A percentile compares a stretch with the other conserved stretches of the same genome.
These are phyloP conservation scores for Cronartium ribicola DNA, from an alignment of 1,284 basidiomycete genomes.

Conservation along the genomic window DNA sequence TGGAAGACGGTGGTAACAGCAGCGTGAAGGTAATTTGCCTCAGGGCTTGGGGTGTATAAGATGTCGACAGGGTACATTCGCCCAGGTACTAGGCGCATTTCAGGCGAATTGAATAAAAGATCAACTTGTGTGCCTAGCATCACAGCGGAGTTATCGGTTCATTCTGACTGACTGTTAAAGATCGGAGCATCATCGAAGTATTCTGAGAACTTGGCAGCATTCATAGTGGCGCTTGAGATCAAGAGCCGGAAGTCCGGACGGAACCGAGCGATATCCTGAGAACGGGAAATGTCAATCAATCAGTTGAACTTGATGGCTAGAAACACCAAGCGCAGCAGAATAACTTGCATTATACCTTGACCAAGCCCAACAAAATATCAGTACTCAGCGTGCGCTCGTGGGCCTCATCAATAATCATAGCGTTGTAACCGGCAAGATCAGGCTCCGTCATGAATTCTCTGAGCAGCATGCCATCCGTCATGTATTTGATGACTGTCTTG, in stretches of 20 bases:
- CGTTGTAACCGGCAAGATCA: constrained; percentile 84
- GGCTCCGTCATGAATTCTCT: constrained; percentile 94
- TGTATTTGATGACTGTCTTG: constrained; percentile 90
- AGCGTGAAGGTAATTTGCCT: constrained; percentile 96
- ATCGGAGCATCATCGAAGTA: constrained; percentile 93
- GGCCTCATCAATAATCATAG: constrained; percentile 91
- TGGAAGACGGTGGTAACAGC: constrained; percentile 98
- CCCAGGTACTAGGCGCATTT: constrained; percentile 68
- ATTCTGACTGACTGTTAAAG: constrained; percentile 67
- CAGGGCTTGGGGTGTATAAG: constrained; percentile 94
- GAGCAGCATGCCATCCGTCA: constrained; percentile 98
- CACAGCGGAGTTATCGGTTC: background rate
- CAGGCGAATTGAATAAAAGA: background rate
- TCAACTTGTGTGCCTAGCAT: background rate
- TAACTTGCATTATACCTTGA: constrained; percentile 64
- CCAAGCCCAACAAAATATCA: constrained; percentile 90
- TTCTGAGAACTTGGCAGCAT: constrained; percentile 90
- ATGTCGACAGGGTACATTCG: constrained; percentile 97
- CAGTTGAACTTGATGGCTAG: constrained; percentile 26
- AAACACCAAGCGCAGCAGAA: background rate
- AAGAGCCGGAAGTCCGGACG: constrained; percentile 82
- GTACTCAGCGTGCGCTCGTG: constrained; percentile 93
- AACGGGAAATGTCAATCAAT: constrained; percentile 21
- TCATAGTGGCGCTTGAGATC: constrained; percentile 94
- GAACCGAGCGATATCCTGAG: constrained; percentile 90